Conservation (phyloP, 805 yeast genomes). For the Wickerhamomyces kurtzmanii region DNA sequence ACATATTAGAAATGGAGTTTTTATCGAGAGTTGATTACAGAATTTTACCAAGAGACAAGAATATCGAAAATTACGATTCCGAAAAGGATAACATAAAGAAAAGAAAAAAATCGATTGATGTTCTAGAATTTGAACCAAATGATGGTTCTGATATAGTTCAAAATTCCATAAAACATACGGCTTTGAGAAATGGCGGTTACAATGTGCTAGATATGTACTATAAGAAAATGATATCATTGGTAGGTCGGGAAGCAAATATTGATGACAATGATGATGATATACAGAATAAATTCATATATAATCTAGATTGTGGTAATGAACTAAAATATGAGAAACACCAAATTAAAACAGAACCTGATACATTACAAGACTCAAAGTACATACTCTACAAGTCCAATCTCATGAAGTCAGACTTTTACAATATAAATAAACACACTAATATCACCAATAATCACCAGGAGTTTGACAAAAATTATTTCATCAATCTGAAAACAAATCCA, state of each 20-base stretch:
- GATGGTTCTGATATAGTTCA: too few relatives aligned
- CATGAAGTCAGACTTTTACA: constrained; percentile 1
- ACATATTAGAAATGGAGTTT: constrained; percentile 83
- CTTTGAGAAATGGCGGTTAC: constrained; percentile 19
- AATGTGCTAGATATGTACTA: constrained; percentile 39
- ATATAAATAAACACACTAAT: constrained; percentile 1
- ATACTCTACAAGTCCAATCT: not conserved
- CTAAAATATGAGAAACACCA: constrained; percentile 1
- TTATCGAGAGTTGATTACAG: constrained; percentile 71
- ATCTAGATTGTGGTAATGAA: constrained; percentile 1
- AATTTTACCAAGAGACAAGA: constrained; percentile 46
- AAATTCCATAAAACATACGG: too few relatives aligned
- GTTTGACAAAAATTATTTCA: not conserved
- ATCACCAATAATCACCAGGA: not conserved
- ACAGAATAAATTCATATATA: constrained; percentile 4
- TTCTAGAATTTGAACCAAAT: constrained; percentile 6
- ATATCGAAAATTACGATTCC: constrained; percentile 26
- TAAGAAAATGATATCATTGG: constrained; percentile 35
- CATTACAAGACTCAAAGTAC: constrained; percentile 10
- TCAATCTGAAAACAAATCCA: not conserved
- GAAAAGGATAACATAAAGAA: constrained; percentile 16
- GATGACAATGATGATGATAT: constrained; percentile 8
- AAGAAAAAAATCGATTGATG: constrained; percentile 10
- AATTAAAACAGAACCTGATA: constrained; percentile 19
- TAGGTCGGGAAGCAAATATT: constrained; percentile 23